Base-by-base conservation (phyloP, 2,329 filamentous ascomycete species). In the Aspergillus pseudoglaucus region DNA sequence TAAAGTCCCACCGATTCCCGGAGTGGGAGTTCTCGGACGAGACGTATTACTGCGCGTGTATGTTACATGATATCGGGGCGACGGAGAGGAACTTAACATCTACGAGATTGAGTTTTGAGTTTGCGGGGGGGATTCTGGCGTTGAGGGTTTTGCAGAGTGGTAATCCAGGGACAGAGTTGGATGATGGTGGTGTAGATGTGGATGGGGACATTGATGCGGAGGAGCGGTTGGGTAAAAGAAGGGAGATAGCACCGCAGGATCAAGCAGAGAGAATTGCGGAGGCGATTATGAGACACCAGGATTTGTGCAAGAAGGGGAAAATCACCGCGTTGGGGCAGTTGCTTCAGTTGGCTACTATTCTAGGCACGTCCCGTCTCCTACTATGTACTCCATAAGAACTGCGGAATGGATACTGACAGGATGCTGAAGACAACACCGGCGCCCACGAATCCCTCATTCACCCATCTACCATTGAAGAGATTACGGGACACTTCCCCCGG, bases 11-110 rank as follows among this genome's bases (percentile, higher is more conserved):
- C 20, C 61, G 60, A 32, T 76, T 77, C 1, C 72, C 75, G 15
- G 37, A 64, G 12, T 44, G 42, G 42, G 17, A 15, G 14, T 44
- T 74, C 70, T 56, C 73, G 75, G 59, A 73, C 64, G 73, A 75
- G 48, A 80, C 76, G 2, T 81, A 75, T 61, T 79, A 82, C 32
- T 65, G 88, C 1, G 74, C 83, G 1, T 80, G 77, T 47, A 74
- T 89, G 0, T 75, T 89, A 1, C 85, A 89, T 62, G 85, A 89
- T 66, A 82, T 88, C 47, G 85, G 83, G 40, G 86, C 83, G 0
- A 79, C 82, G 0, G 60, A 71, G 6, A 67, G 73, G 5, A 78
- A 84, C 60, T 65, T 83, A 20, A 61, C 69, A 0, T 63, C 71
- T 0, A 87, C 84, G 0, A 74, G 75, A 22, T 73, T 88, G 60